A percentile compares a stretch with the other conserved stretches of the same genome.
Conservation (phyloP, 2,329 filamentous ascomycete genomes). For the Pezicula neosporulosa region DNA sequence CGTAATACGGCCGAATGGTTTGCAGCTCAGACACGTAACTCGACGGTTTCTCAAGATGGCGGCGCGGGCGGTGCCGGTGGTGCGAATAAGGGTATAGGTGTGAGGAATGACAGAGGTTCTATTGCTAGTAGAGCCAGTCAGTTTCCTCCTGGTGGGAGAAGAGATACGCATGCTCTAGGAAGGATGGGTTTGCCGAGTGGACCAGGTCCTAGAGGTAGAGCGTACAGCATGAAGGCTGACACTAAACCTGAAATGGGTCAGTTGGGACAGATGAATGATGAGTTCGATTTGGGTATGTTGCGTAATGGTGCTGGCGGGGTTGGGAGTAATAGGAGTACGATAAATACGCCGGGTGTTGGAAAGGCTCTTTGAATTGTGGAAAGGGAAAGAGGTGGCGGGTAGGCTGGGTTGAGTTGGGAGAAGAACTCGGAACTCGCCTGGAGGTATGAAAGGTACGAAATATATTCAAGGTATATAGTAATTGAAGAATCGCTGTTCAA, state of each 20-base stretch:
- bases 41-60: not conserved
- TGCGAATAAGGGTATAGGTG: not conserved
- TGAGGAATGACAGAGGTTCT: not conserved
- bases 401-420: no score
- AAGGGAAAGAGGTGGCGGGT: not conserved
- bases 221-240: not conserved
- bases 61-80: not conserved
- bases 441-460: no score
- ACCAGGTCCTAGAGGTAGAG: not conserved
- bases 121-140: no score
- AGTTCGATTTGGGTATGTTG: conserved; percentile 3
- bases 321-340: not conserved
- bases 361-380: conserved; percentile 12
- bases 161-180: not conserved
- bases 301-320: conserved; percentile 1
- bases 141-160: no score
- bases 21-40: not conserved
- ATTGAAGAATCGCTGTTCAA: no score
- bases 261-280: not conserved
- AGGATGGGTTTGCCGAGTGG: not conserved
- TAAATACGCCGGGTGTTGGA: conserved; percentile 10
- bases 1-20: conserved; percentile 17
- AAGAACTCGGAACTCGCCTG: no score
- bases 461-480: no score
- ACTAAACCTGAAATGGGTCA: no score